phyloP scores from a whole-genome alignment of 1,284 basidiomycete species.

The Coniferiporia sulphurascens region DNA sequence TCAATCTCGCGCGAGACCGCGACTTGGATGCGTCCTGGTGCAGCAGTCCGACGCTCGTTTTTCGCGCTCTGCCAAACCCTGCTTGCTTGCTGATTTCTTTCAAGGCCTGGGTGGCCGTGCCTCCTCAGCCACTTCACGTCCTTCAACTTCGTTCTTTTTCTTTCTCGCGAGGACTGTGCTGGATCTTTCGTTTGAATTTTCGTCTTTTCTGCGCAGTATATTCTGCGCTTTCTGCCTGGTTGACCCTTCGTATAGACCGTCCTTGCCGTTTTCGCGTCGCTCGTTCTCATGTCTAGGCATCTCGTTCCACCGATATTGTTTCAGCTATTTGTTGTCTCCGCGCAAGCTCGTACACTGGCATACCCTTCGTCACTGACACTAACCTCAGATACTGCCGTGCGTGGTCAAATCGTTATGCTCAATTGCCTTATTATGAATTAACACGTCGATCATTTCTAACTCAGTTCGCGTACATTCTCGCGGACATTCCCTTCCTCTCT shows the following conservation, averaged over 20 bases:
- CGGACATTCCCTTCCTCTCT: conserved; percentile 64
- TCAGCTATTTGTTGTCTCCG: background rate
- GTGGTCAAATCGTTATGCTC: conserved; percentile 1
- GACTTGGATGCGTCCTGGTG: conserved; percentile 2
- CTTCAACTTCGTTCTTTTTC: background rate
- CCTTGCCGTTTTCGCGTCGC: conserved; percentile 4
- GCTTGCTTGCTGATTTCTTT: conserved; percentile 10
- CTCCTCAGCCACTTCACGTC: conserved; percentile 11
- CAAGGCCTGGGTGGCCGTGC: conserved; percentile 14
- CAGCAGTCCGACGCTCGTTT: background rate
- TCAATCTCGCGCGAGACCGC: background rate
- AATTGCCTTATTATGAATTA: background rate
- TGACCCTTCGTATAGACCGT: conserved; percentile 1
- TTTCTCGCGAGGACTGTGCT: background rate
- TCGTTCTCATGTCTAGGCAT: conserved; percentile 4
- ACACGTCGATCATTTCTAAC: conserved; percentile 10
- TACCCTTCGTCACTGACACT: conserved; percentile 8
- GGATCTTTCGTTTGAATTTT: conserved; percentile 2
- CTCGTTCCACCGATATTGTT: background rate
- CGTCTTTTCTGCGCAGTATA: background rate
- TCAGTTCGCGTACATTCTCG: conserved; percentile 56
- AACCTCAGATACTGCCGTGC: conserved; percentile 19
- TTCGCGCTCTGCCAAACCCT: conserved; percentile 7
- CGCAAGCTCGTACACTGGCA: background rate
- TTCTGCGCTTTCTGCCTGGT: conserved; percentile 4